phyloP scores from a whole-genome alignment of 2,329 filamentous ascomycete species.

The Parastagonospora avenae region DNA sequence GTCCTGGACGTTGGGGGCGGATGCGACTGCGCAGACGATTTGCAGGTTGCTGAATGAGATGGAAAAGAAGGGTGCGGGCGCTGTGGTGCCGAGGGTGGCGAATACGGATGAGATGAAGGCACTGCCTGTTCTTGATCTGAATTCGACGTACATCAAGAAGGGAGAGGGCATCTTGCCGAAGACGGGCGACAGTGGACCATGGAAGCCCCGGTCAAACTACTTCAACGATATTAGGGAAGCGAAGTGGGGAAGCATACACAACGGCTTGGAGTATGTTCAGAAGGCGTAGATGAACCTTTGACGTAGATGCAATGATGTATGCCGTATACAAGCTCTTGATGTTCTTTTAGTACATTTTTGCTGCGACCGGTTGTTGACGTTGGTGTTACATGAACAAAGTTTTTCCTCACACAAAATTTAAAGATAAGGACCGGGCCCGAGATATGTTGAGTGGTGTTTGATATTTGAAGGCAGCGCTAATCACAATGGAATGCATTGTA shows the following conservation, averaged over 20 bases:
- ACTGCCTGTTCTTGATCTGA: not conserved
- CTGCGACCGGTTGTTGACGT: no score
- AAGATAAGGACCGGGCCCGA: no score
- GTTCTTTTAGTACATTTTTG: no score
- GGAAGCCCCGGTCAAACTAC: not conserved
- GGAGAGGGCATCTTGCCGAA: not conserved
- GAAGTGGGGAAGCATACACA: not conserved
- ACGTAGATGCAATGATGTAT: no score
- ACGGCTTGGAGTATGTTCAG: not conserved
- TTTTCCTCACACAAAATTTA: no score
- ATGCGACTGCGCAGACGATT: constrained; percentile 51
- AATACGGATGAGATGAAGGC: not conserved
- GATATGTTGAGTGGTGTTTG: no score
- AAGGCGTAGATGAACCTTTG: no score
- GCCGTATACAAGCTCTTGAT: no score
- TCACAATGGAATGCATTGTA: no score
- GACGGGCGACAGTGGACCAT: not conserved
- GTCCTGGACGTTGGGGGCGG: constrained; percentile 64
- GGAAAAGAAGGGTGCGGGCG: not conserved
- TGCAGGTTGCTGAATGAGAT: not conserved
- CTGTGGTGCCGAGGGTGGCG: not conserved
- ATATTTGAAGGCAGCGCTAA: no score
- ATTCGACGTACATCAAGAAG: constrained; percentile 1
- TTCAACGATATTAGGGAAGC: not conserved
- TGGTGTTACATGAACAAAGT: no score